These are phyloP conservation scores for Solanum chacoense DNA, from an alignment of 305 asterid species.

Conservation along the genomic window DNA sequence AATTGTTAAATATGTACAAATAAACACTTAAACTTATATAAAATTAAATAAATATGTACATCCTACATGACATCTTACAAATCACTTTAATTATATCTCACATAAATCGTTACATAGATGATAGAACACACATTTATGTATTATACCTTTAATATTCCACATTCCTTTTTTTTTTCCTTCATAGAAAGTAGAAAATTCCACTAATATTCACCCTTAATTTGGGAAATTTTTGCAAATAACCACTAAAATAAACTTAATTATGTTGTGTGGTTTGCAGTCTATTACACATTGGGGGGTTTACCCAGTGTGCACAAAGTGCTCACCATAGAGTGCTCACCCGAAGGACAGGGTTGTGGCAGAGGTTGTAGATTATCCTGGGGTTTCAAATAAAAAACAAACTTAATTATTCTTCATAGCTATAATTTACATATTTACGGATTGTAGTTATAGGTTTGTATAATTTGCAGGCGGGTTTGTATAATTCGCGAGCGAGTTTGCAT, in stretches of 20 bases:
- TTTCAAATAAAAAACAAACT: too few species aligned
- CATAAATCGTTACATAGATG: neutral
- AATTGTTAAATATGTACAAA: accelerated
- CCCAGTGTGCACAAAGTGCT: neutral
- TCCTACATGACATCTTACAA: neutral
- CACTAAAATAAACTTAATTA: too few species aligned
- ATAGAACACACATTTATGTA: neutral
- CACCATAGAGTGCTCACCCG: too few species aligned
- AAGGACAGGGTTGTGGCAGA: neutral
- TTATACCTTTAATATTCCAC: neutral
- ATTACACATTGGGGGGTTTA: neutral
- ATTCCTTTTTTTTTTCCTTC: neutral
- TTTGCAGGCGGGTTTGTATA: too few species aligned
- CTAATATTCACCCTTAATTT: neutral
- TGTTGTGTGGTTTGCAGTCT: neutral
- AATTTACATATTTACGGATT: neutral
- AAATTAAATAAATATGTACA: neutral
- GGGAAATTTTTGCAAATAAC: too few species aligned
- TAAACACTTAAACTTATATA: too few species aligned
- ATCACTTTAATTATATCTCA: neutral
- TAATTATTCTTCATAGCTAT: too few species aligned
- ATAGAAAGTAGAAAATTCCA: neutral
- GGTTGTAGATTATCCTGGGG: neutral
- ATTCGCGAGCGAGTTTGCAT: too few species aligned
- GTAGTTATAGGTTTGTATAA: too few species aligned